Evolutionary conservation across 768 basidiomycete species (phyloP), one percentile per base, ranked within the genome.

Genomic region (Suillus subalutaceus): DNA sequence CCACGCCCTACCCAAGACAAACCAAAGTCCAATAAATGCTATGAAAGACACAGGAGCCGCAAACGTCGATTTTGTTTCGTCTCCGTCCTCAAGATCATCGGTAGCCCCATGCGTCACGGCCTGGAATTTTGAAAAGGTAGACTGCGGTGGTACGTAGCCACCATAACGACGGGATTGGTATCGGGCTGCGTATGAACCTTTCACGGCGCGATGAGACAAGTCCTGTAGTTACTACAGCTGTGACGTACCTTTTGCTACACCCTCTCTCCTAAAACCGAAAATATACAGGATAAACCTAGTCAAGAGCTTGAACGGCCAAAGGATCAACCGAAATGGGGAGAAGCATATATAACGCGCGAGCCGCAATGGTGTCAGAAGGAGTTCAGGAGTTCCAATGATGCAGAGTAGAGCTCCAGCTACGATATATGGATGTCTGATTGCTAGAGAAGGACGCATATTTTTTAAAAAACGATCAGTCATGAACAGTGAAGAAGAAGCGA

Each of bases 121-220:
- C 60, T 65, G 66, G 6, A 67, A 38, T 12, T 52, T 46, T 8
- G 58, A 37, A 26, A 66, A 67, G 20, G 13, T 5, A 2, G 66
- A 67, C 23, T 53, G 12, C 35, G 16, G 41, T 30, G 55, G 66
- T 3, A 65, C 56, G 43, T 65, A 56, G 16, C 58, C 64, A 23
- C 65, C 66, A 52, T 67, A 65, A 40, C 61, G 30, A 48, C 32
- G 37, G 37, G 56, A 65, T 50, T 67, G 66, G 46, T 61, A 60
- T n/a, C 15, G 37, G 15, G 64, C 32, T 35, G 66, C 66, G 6
- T 43, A 48, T 18, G 66, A 65, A 30, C 35, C 66, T 65, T 26
- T n/a, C 6, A 32, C 2, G n/a, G 6, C 23, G 12, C 6, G 4
- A 43, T 26, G 40, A 50, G 48, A n/a, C 10, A 57, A 23, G 30